phyloP scores from a whole-genome alignment of 2,329 filamentous ascomycete species.

The Aspergillus pseudoterreus region DNA sequence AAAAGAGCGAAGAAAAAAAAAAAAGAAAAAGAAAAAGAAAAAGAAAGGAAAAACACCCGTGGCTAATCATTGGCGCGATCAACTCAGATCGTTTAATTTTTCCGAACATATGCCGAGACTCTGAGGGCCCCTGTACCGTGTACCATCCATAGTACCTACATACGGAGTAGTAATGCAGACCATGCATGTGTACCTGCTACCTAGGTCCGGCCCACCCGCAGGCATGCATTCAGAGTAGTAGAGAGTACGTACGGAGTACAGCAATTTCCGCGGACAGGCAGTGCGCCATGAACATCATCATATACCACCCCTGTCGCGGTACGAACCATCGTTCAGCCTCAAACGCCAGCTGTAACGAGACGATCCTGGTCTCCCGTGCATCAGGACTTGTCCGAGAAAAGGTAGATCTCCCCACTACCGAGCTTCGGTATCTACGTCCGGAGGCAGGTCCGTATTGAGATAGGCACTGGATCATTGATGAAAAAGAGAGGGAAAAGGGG shows the following conservation, averaged over 20 bases:
- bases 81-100: constrained; percentile 10
- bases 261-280: not conserved
- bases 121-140: not conserved
- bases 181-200: not conserved
- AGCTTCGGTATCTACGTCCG: not conserved
- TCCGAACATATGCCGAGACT: constrained; percentile 12
- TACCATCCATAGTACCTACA: not conserved
- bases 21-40: not conserved
- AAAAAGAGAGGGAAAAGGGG: not conserved
- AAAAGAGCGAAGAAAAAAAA: not conserved
- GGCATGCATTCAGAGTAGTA: not conserved
- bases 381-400: not conserved
- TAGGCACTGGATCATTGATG: not conserved
- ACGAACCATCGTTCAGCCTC: not conserved
- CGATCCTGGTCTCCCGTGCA: not conserved
- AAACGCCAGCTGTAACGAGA: not conserved
- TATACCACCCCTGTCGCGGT: not conserved
- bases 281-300: not conserved
- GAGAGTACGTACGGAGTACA: not conserved
- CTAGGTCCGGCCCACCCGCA: not conserved
- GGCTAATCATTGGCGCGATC: constrained; percentile 5
- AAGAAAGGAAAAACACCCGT: not conserved
- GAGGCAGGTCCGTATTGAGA: not conserved
- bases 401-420: not conserved
- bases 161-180: not conserved